Base-by-base conservation (phyloP, 345 rosid genomes). In the Excoecaria cochinchinensis region DNA sequence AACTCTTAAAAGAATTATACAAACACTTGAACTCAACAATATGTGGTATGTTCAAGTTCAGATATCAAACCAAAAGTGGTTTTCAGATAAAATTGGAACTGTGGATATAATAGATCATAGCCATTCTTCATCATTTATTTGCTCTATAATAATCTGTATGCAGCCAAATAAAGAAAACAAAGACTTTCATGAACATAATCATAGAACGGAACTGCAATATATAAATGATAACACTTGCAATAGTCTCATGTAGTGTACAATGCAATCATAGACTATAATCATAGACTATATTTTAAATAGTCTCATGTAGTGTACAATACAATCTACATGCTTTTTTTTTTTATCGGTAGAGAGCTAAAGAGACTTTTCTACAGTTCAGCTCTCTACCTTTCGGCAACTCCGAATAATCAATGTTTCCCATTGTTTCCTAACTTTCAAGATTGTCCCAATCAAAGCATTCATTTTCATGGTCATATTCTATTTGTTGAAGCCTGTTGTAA, bases 401-500 rank as follows among this genome's bases (percentile, higher is more conserved):
- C 38, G 36, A 55, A 58, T 9, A 24, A 8, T 47, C 52, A 44
- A 2, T 36, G 56, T 4, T 46, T 51, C 40, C 57, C 44, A 12
- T 8, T 39, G 51, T 24, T 52, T 44, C 39, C 79, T 84, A 82
- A 78, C 80, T 82, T 70, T 91, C 88, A 2, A 79, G 73, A 17
- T 72, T 68, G 62, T 84, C 92, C 93, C 90, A 89, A 52, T 86
- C 87, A 3, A 81, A 15, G 5, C 91, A 77, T 82, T 79, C 85
- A 48, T 86, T 82, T 56, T 87, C 85, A 55, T 60, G 64, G 39
- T 82, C 78, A 52, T 52, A 67, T 44, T 86, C 91, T 22, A 85
- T 73, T 5, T 71, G 79, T 51, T 87, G 87, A 81, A 83, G 81
- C 84, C 91, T 82, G 79, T 78, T 78, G 36, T 72, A 80, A 12